A percentile compares a stretch with the other conserved stretches of the same genome.
Evolutionary conservation across 73 alveolate species (phyloP).

Genomic region (Paramecium octaurelia): DNA sequence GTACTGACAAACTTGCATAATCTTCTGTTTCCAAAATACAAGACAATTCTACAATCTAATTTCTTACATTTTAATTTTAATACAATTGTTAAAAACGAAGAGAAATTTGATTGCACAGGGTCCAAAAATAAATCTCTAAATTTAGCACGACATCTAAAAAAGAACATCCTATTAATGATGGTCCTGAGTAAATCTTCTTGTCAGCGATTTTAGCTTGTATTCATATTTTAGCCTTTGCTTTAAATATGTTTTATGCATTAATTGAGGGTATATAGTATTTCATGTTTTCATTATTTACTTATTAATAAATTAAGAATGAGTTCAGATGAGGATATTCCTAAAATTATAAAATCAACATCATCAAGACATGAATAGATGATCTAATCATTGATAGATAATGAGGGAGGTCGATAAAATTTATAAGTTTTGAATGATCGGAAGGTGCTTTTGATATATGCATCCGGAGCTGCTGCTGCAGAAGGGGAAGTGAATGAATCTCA

Average conservation of each 20-base stretch:
- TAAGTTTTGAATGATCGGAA: slow-evolving; percentile 18
- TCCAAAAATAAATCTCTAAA: neutral
- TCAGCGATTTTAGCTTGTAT: neutral
- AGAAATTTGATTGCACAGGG: neutral
- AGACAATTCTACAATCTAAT: neutral
- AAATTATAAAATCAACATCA: neutral
- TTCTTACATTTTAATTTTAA: neutral
- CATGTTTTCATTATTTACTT: neutral
- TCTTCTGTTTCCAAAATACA: neutral
- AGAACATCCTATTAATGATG: neutral
- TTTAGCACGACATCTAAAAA: neutral
- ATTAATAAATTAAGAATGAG: neutral
- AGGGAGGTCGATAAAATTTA: neutral
- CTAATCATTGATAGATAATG: neutral
- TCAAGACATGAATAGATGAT: neutral
- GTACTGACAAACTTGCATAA: neutral
- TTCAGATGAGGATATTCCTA: neutral
- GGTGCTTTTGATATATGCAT: slow-evolving; percentile 55
- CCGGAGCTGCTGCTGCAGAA: slow-evolving; percentile 58
- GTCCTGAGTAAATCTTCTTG: neutral
- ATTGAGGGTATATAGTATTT: neutral
- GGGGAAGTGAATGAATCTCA: slow-evolving; percentile 13
- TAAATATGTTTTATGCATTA: neutral
- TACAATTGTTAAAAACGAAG: neutral
- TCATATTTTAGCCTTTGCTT: neutral